Evolutionary conservation across 306 rosid genomes (phyloP), one percentile per base, ranked within the genome.

Genomic region (Vigna trinervia): DNA sequence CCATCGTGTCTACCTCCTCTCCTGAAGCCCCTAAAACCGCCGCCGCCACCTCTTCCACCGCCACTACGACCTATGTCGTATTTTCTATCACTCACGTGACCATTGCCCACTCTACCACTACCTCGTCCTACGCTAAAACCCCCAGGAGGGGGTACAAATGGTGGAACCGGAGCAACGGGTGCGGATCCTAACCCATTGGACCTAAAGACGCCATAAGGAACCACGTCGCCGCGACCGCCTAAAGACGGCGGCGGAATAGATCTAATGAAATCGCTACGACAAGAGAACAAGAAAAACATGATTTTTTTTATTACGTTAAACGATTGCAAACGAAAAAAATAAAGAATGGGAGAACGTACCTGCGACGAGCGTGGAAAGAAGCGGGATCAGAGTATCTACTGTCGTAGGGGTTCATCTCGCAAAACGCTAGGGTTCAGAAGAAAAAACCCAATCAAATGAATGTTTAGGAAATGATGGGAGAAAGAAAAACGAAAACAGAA

Each of bases 301-400:
- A 26, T 2, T 8, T 41, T 7, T 45, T 41, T n/a, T 1, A 47
- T 76, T 23, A 22, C 3, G 41, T 56, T 34, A 1, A 5, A 68
- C 3, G 10, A 23, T 12, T 43, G 20, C 50, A 53, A 48, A 36
- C 12, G 12, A 38, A 43, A 28, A 39, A 69, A 23, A 8, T 3
- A 61, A 12, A 6, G 45, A 20, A 12, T 0, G 6, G n/a, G 10
- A 17, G 7, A 50, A 65, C 19, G 8, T 71, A 94, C 98, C 96
- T 89, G 75, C 92, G 92, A 64, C 95, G 98, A 61, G 86, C 87
- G 41, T 97, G 94, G 67, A 88, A 94, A 63, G 98, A 92, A 71
- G 79, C 64, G 8, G 93, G 67, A 70, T 92, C 96, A 48, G 86
- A 59, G 78, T 86, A 85, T 52, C 98, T 74, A 59, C 75, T 81